phyloP scores from a whole-genome alignment of 805 yeast genomes.

The Ogataea glucozyma region DNA sequence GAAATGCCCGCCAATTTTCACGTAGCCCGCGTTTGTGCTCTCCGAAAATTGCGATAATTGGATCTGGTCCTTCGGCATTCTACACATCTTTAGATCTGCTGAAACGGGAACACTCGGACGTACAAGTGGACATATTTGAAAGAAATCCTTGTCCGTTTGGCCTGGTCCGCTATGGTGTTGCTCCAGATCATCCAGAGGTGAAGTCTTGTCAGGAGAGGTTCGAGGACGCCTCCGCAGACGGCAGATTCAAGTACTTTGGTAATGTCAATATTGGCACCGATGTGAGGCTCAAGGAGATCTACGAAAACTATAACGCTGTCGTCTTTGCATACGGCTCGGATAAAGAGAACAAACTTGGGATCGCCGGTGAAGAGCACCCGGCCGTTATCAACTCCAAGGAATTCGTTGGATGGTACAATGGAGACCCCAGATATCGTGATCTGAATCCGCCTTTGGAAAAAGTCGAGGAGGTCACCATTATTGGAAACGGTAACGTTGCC shows the following conservation, averaged over 20 bases:
- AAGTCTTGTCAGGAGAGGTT: constrained; percentile 81
- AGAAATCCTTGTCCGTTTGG: constrained; percentile 89
- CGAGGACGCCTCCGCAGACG: constrained; percentile 43
- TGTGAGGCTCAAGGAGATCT: constrained; percentile 49
- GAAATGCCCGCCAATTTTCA: neutral
- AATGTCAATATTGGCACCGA: constrained; percentile 70
- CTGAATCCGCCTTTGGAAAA: constrained; percentile 59
- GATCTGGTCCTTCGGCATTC: constrained; percentile 96
- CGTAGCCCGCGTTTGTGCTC: neutral
- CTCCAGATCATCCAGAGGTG: constrained; percentile 98
- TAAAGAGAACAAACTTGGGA: constrained; percentile 49
- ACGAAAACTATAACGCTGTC: constrained; percentile 65
- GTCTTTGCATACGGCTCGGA: constrained; percentile 84
- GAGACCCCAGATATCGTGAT: constrained; percentile 63
- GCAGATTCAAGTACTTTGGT: constrained; percentile 62
- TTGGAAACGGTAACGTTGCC: constrained; percentile 98
- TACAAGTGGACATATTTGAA: constrained; percentile 74
- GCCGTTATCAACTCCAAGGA: constrained; percentile 80
- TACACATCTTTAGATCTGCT: constrained; percentile 80
- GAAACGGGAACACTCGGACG: constrained; percentile 31
- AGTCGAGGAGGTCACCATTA: constrained; percentile 67
- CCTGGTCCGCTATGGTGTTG: constrained; percentile 90
- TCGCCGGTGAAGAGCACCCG: constrained; percentile 60
- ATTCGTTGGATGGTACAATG: constrained; percentile 97
- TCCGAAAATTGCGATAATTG: constrained; percentile 70